These are phyloP conservation scores for Pythium periplocum DNA, from an alignment of 352 stramenopile species.

Conservation along the genomic window DNA sequence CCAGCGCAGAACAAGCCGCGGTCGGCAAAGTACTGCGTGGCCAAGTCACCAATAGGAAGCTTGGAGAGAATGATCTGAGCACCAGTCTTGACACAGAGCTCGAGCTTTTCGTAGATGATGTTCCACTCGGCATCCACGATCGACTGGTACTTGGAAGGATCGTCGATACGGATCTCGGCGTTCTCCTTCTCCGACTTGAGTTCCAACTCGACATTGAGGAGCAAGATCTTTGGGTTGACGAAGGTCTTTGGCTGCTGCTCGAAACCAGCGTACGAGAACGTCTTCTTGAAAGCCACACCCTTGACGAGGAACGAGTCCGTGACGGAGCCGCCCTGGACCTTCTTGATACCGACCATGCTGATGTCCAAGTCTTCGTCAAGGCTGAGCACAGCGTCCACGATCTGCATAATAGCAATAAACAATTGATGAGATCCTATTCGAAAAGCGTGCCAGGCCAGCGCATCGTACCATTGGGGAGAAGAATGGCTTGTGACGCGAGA, in stretches of 20 bases:
- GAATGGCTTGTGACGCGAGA: slow-evolving; percentile 94
- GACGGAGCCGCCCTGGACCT: slow-evolving; percentile 96
- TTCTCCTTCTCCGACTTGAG: slow-evolving; percentile 99
- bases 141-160: slow-evolving; percentile 97
- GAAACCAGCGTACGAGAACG: slow-evolving; percentile 99
- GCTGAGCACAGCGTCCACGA: slow-evolving; percentile 94
- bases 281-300: slow-evolving; percentile 99
- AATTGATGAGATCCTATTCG: too few species aligned
- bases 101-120: slow-evolving; percentile 99
- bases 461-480: slow-evolving; percentile 94
- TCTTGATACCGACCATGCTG: slow-evolving; percentile 97
- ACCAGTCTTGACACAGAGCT: slow-evolving; percentile 86
- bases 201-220: slow-evolving; percentile 99
- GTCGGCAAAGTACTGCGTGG: slow-evolving; percentile 99
- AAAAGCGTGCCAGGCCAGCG: too few species aligned
- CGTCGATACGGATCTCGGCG: slow-evolving; percentile 96
- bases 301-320: slow-evolving; percentile 97
- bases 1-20: slow-evolving; percentile 97
- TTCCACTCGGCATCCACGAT: slow-evolving; percentile 99
- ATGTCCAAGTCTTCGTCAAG: slow-evolving; percentile 88
- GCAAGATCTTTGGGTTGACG: slow-evolving; percentile 93
- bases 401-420: slow-evolving; percentile 22
- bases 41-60: slow-evolving; percentile 94
- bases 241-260: slow-evolving; percentile 99
- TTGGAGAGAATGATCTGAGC: slow-evolving; percentile 98